phyloP scores from a whole-genome alignment of 805 yeast species.

The Yarrowia sp. region DNA sequence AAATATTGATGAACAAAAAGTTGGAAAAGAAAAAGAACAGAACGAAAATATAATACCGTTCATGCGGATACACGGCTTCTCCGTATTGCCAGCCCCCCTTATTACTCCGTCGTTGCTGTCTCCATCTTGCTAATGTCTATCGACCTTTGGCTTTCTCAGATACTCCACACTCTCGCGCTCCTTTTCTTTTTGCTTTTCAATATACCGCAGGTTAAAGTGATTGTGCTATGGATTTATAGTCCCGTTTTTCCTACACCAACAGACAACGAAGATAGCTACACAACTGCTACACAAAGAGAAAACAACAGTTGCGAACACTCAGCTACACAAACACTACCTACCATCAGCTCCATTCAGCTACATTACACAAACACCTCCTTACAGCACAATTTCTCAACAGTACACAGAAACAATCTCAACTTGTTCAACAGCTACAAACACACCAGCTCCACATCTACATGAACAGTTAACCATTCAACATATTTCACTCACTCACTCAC shows the following conservation, averaged over 20 bases:
- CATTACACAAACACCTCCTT: too few species aligned
- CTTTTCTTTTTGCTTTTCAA: neutral
- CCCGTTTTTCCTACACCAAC: neutral
- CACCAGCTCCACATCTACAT: too few species aligned
- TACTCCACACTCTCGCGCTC: slow-evolving; percentile 17
- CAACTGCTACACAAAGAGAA: too few species aligned
- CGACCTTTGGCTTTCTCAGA: neutral
- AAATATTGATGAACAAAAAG: neutral
- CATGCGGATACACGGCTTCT: too few species aligned
- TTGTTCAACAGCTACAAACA: too few species aligned
- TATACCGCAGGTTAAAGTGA: slow-evolving; percentile 10
- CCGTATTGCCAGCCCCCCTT: neutral
- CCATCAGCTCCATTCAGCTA: too few species aligned
- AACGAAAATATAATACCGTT: too few species aligned
- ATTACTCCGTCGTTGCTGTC: neutral
- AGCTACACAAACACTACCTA: too few species aligned
- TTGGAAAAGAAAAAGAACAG: neutral
- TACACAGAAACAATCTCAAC: too few species aligned
- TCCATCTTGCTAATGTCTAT: slow-evolving; percentile 12
- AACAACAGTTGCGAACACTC: too few species aligned
- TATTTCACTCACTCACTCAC: neutral
- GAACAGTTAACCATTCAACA: neutral
- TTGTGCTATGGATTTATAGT: slow-evolving; percentile 7
- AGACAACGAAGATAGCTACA: too few species aligned
- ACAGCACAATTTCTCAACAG: too few species aligned